Evolutionary conservation across 2,329 filamentous ascomycete species (phyloP).

Genomic region (Monilinia fructigena): DNA sequence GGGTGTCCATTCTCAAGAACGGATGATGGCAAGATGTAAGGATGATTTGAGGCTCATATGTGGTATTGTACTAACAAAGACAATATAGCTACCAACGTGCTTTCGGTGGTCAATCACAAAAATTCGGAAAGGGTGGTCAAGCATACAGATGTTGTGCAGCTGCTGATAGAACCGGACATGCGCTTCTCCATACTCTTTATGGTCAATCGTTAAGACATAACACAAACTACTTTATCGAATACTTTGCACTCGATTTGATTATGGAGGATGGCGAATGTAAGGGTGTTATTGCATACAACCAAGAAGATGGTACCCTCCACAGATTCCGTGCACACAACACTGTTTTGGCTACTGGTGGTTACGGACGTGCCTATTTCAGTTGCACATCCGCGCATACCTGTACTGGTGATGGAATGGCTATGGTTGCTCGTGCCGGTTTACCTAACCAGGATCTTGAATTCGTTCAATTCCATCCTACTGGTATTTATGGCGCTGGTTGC

Average conservation of each 20-base stretch:
- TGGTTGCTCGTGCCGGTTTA: constrained; percentile 49
- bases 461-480: constrained; percentile 51
- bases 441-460: constrained; percentile 53
- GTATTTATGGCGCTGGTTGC: constrained; percentile 51
- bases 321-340: constrained; percentile 47
- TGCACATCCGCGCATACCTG: constrained; percentile 50
- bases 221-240: constrained; percentile 52
- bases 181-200: constrained; percentile 51
- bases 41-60: background rate
- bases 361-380: constrained; percentile 51
- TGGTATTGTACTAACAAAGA: constrained; percentile 28
- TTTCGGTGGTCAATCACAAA: constrained; percentile 48
- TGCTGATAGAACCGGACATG: constrained; percentile 49
- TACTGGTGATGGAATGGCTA: constrained; percentile 51
- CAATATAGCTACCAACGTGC: constrained; percentile 52
- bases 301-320: constrained; percentile 49
- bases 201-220: constrained; percentile 49
- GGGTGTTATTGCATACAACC: constrained; percentile 42
- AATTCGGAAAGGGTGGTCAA: constrained; percentile 50
- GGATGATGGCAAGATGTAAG: constrained; percentile 90
- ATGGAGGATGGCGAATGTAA: constrained; percentile 50
- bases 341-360: constrained; percentile 50
- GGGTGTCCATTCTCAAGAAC: constrained; percentile 96
- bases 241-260: constrained; percentile 49
- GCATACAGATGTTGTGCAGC: constrained; percentile 42